Evolutionary conservation across 2,329 filamentous ascomycete species (phyloP).

Genomic region (Penicillium concentricum): DNA sequence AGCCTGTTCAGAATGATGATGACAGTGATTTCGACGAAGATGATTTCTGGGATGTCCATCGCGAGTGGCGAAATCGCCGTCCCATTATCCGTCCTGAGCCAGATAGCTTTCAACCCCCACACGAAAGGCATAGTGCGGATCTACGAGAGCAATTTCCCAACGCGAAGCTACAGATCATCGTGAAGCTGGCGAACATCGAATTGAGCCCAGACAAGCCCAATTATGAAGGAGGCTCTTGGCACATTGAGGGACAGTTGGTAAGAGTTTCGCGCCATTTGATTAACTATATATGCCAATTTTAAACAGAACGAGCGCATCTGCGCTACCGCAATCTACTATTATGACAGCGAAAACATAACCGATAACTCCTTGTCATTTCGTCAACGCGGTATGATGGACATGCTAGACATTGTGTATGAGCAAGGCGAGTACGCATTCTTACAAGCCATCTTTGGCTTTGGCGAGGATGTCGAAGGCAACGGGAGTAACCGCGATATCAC

Average conservation of each 20-base stretch:
- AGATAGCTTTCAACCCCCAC: neutral
- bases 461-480: constrained; percentile 20
- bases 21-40: neutral
- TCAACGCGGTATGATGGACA: constrained; percentile 30
- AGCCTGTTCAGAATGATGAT: neutral
- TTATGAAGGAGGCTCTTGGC: constrained; percentile 18
- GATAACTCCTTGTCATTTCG: constrained; percentile 53
- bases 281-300: constrained; percentile 48
- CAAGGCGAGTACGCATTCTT: constrained; percentile 12
- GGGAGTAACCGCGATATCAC: constrained; percentile 3
- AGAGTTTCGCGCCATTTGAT: neutral
- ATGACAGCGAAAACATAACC: constrained; percentile 62
- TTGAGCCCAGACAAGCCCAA: constrained; percentile 15
- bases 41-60: neutral
- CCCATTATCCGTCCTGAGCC: neutral
- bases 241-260: constrained; percentile 21
- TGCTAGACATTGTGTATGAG: constrained; percentile 20
- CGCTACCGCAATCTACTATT: constrained; percentile 65
- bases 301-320: constrained; percentile 61
- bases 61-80: neutral
- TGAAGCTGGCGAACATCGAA: constrained; percentile 21
- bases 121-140: constrained; percentile 1
- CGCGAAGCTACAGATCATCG: constrained; percentile 33
- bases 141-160: constrained; percentile 31
- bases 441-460: constrained; percentile 13